phyloP scores from a whole-genome alignment of 371 early-diverging fungal genomes.

The Mortierella sp. region DNA sequence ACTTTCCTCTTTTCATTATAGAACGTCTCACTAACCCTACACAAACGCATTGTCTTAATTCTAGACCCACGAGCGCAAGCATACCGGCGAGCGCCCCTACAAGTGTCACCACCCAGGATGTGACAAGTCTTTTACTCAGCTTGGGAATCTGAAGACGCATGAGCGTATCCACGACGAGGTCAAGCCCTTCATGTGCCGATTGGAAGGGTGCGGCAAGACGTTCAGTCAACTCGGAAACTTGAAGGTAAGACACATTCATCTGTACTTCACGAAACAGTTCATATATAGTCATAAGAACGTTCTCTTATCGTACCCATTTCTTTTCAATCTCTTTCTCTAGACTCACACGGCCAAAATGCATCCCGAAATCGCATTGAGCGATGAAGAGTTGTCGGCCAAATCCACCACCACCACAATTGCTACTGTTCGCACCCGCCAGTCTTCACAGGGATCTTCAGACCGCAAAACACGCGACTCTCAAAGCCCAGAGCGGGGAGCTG shows the following conservation, averaged over 20 bases:
- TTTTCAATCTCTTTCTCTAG: slow-evolving; percentile 36
- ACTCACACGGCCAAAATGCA: slow-evolving; percentile 54
- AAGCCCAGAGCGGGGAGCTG: slow-evolving; percentile 15
- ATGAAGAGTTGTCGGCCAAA: slow-evolving; percentile 37
- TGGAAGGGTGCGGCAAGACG: slow-evolving; percentile 70
- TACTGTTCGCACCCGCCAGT: background rate
- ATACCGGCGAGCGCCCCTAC: slow-evolving; percentile 80
- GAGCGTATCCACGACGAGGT: slow-evolving; percentile 80
- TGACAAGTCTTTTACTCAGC: slow-evolving; percentile 81
- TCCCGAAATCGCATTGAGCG: slow-evolving; percentile 43
- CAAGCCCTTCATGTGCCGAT: slow-evolving; percentile 75
- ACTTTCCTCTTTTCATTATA: slow-evolving; percentile 25
- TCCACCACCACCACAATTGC: slow-evolving; percentile 9
- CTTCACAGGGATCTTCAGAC: background rate
- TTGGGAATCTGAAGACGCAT: slow-evolving; percentile 88
- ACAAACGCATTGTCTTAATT: slow-evolving; percentile 5
- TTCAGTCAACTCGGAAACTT: slow-evolving; percentile 80
- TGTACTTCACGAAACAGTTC: background rate
- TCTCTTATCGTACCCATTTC: slow-evolving; percentile 3
- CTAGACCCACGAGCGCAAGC: slow-evolving; percentile 79
- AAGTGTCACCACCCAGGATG: slow-evolving; percentile 73
- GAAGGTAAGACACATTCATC: slow-evolving; percentile 44
- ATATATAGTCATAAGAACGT: background rate
- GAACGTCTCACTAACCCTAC: background rate
- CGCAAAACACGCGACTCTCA: slow-evolving; percentile 7